Conservation (phyloP, 352 stramenopile species). For the Hyphochytrium catenoides region DNA sequence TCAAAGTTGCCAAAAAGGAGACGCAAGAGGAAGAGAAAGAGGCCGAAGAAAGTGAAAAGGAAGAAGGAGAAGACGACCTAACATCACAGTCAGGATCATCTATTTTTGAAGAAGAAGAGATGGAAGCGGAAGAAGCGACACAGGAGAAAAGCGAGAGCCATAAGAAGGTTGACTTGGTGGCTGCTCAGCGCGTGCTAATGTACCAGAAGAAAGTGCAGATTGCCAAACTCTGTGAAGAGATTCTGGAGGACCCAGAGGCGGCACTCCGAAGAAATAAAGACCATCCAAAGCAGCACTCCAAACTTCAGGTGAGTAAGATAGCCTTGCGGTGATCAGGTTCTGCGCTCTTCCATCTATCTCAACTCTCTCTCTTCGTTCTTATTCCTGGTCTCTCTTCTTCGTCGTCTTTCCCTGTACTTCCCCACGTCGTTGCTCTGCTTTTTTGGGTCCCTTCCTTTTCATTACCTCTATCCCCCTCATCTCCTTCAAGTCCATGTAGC, state of each 20-base stretch:
- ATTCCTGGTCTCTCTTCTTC: background rate
- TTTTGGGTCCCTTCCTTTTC: too few relatives aligned
- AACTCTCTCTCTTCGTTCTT: background rate
- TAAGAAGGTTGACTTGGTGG: conserved; percentile 26
- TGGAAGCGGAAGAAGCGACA: conserved; percentile 7
- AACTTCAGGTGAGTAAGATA: conserved; percentile 13
- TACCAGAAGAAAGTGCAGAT: conserved; percentile 62
- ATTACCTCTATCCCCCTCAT: too few relatives aligned
- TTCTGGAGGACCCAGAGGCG: conserved; percentile 55
- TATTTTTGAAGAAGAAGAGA: conserved; percentile 13
- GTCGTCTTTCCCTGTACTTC: conserved; percentile 2
- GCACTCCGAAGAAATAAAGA: conserved; percentile 62
- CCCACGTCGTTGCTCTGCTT: too few relatives aligned
- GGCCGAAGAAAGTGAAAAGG: conserved; percentile 25
- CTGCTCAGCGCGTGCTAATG: conserved; percentile 34
- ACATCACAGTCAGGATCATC: too few relatives aligned
- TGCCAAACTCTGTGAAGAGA: conserved; percentile 59
- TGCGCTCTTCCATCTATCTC: background rate
- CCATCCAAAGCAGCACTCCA: conserved; percentile 40
- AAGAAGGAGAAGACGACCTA: conserved; percentile 13
- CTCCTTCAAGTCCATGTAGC: too few relatives aligned
- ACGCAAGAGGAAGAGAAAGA: conserved; percentile 18
- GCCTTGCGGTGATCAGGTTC: conserved; percentile 5
- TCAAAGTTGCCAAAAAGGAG: conserved; percentile 4
- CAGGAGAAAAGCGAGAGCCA: conserved; percentile 6